Conservation (phyloP, 352 stramenopile genomes). For the Pythium phragmiticola region DNA sequence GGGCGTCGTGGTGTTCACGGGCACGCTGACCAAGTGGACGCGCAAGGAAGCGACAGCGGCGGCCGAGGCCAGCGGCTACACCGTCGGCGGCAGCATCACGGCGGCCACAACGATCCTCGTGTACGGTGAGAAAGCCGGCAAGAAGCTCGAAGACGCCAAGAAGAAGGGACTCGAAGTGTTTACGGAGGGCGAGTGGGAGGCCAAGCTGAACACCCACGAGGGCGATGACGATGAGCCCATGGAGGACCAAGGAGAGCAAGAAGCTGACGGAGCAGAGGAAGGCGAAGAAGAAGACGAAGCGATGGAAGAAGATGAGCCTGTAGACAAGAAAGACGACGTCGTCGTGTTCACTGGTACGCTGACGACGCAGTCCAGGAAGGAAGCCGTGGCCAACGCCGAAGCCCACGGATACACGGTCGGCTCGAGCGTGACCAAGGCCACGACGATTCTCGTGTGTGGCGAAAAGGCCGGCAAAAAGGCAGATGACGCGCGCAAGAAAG, state of each 20-base stretch:
- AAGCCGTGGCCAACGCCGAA: constrained; percentile 34
- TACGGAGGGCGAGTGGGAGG: constrained; percentile 41
- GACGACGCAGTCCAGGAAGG: constrained; percentile 35
- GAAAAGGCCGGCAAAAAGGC: constrained; percentile 56
- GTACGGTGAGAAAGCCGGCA: constrained; percentile 50
- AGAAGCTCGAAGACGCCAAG: constrained; percentile 47
- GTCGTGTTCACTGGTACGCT: constrained; percentile 57
- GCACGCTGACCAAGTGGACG: constrained; percentile 41
- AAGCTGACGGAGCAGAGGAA: constrained; percentile 2
- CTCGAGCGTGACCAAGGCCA: constrained; percentile 34
- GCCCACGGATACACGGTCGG: constrained; percentile 39
- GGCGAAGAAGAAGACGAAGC: constrained; percentile 11
- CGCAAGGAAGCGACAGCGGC: constrained; percentile 36
- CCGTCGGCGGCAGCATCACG: constrained; percentile 34
- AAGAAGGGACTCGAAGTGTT: constrained; percentile 39
- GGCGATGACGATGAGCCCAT: neutral
- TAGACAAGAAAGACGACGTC: constrained; percentile 17
- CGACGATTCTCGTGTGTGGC: constrained; percentile 52
- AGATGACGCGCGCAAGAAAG: constrained; percentile 39
- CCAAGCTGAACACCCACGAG: constrained; percentile 20
- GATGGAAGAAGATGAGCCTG: neutral
- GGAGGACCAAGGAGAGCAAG: constrained; percentile 1
- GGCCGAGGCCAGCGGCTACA: constrained; percentile 40
- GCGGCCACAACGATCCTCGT: constrained; percentile 49
- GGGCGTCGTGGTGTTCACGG: constrained; percentile 53